Evolutionary conservation across 805 yeast species (phyloP).

Genomic region (Wickerhamiella galacta): DNA sequence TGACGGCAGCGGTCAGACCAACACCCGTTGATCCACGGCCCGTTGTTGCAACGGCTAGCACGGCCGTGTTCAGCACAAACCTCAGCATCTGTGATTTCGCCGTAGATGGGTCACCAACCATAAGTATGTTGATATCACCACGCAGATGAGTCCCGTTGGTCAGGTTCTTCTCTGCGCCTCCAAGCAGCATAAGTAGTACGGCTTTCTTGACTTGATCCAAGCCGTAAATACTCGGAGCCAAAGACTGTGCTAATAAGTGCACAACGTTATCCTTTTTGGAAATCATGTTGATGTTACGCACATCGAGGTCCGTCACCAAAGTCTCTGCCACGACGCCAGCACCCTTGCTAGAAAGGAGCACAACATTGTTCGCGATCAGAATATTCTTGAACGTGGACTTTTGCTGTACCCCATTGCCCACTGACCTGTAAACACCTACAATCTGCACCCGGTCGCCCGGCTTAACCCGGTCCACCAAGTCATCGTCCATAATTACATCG

Average conservation of each 20-base stretch:
- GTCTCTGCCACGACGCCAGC: constrained; percentile 58
- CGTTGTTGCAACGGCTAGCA: constrained; percentile 92
- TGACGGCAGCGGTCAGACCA: constrained; percentile 97
- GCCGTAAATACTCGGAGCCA: constrained; percentile 94
- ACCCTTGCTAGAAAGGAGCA: constrained; percentile 75
- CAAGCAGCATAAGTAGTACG: constrained; percentile 72
- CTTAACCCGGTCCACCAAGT: constrained; percentile 75
- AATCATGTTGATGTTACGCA: constrained; percentile 68
- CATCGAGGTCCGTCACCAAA: constrained; percentile 59
- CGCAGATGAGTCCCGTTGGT: constrained; percentile 92
- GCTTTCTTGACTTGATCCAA: constrained; percentile 85
- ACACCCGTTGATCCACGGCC: constrained; percentile 99
- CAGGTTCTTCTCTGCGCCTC: constrained; percentile 87
- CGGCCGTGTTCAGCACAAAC: constrained; percentile 86
- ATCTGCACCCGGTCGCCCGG: constrained; percentile 94
- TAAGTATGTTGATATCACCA: constrained; percentile 88
- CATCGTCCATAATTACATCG: constrained; percentile 88
- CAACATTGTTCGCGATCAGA: constrained; percentile 76
- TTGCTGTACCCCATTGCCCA: constrained; percentile 50
- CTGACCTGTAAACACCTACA: constrained; percentile 83
- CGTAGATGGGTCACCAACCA: constrained; percentile 99
- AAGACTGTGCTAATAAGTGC: constrained; percentile 62
- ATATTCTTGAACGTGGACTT: constrained; percentile 64
- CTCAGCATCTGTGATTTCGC: constrained; percentile 93
- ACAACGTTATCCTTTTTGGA: constrained; percentile 58